Evolutionary conservation across 441 rosid genomes (phyloP), one percentile per base, ranked within the genome.

Genomic region (Daphne laureola): DNA sequence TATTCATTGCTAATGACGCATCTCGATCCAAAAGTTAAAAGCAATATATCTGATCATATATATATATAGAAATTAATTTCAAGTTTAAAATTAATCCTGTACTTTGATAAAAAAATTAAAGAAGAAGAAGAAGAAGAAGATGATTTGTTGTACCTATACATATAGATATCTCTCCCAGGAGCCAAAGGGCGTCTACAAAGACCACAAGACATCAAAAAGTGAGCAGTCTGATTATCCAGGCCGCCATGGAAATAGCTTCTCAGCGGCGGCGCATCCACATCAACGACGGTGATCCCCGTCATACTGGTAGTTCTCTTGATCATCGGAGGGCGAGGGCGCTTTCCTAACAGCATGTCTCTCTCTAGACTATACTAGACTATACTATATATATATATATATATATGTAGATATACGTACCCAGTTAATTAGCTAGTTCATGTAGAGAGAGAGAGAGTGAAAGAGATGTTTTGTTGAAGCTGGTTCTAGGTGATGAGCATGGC

Each of bases 271-370:
- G 66, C 38, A 15, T 69, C 72, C 15, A 51, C 58, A 53, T 55
- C 45, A 7, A 7, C 38, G 23, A 62, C 53, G 71, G 80, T 65
- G 72, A 82, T 76, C 53, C 77, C 80, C 3, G 67, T 66, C 95
- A 79, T 75, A 79, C 97, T 90, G 8, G 90, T 71, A 7, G 95
- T 86, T 62, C 93, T 72, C 71, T 69, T 78, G 52, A 90, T 82
- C 25, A 90, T 31, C 48, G 77, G 71, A 50, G 76, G 78, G 9
- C 88, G 79, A 47, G 81, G 81, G 18, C 85, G 81, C 70, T 84
- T 90, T 15, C 89, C 93, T 0, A 79, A 76, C 44, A 78, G 67
- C 97, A 89, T 83, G 46, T 47, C 58, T 8, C 11, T 53, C n/a
- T n/a, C 3, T 17, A 3, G n/a, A 44, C n/a, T 47, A 4, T 49